Evolutionary conservation across 805 yeast genomes (phyloP).

Genomic region (Diddensiella santjacobensis): DNA sequence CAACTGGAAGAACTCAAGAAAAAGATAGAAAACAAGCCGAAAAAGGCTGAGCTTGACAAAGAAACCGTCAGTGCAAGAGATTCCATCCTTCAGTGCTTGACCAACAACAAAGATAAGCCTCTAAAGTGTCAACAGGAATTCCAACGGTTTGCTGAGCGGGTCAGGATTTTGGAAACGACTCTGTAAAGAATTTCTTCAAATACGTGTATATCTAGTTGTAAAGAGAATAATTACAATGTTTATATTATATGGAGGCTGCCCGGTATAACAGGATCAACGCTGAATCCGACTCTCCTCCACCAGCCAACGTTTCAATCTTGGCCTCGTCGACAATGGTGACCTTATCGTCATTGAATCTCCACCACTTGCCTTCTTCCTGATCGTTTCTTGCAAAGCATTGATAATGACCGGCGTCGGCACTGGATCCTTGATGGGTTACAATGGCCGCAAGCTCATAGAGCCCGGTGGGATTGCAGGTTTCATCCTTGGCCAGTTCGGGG

Average conservation of each 20-base stretch:
- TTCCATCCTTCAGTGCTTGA: conserved; percentile 30
- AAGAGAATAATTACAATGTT: background rate
- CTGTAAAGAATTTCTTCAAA: background rate
- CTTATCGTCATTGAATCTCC: conserved; percentile 90
- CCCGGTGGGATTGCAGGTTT: conserved; percentile 80
- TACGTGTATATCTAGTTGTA: background rate
- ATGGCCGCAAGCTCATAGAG: conserved; percentile 79
- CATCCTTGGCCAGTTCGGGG: conserved; percentile 39
- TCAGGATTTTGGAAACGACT: conserved; percentile 1
- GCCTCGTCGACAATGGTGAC: conserved; percentile 75
- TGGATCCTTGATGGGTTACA: conserved; percentile 90
- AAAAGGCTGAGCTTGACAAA: conserved; percentile 27
- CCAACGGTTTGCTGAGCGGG: conserved; percentile 25
- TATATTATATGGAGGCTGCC: conserved; percentile 42
- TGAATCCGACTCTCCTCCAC: conserved; percentile 96
- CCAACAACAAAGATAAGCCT: conserved; percentile 29
- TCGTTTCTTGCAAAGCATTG: conserved; percentile 81
- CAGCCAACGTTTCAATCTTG: conserved; percentile 79
- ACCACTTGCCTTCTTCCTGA: conserved; percentile 71
- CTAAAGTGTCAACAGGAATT: conserved; percentile 33
- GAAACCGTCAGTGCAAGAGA: conserved; percentile 30
- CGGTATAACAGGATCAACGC: conserved; percentile 86
- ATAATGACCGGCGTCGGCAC: conserved; percentile 97
- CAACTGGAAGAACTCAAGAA: conserved; percentile 30
- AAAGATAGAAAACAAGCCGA: conserved; percentile 31